Conservation (phyloP, 441 rosid genomes). For the Iberis amara region DNA sequence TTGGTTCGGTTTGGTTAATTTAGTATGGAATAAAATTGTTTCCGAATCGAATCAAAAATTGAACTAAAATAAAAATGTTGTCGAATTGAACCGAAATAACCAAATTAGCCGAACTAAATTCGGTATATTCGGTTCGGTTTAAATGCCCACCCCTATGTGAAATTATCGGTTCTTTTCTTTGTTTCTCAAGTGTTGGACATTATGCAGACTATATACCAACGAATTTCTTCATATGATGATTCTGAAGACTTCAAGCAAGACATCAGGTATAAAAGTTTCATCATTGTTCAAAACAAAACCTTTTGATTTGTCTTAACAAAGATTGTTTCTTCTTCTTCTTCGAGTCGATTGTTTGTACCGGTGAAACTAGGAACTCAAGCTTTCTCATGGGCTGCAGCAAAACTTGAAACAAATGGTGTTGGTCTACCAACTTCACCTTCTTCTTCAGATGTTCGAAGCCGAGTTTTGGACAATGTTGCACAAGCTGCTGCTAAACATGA, state of each 20-base stretch:
- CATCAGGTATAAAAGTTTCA: slow-evolving; percentile 48
- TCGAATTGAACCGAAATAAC: no score
- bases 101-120: no score
- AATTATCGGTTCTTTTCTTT: neutral
- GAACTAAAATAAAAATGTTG: no score
- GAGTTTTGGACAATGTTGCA: no score
- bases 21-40: no score
- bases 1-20: no score
- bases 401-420: slow-evolving; percentile 63
- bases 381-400: slow-evolving; percentile 79
- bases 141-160: no score
- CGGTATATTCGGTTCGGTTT: no score
- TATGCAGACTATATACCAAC: slow-evolving; percentile 61
- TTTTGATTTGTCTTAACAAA: slow-evolving; percentile 14
- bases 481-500: slow-evolving; percentile 91
- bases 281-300: neutral
- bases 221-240: slow-evolving; percentile 56
- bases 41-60: no score
- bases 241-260: slow-evolving; percentile 69
- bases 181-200: slow-evolving; percentile 21
- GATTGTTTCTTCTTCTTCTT: slow-evolving; percentile 15
- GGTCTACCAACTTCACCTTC: slow-evolving; percentile 95
- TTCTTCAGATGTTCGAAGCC: slow-evolving; percentile 69
- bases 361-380: slow-evolving; percentile 66
- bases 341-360: slow-evolving; percentile 58